Evolutionary conservation across 1,284 basidiomycete species (phyloP).

Genomic region (Fomitopsis palustris): DNA sequence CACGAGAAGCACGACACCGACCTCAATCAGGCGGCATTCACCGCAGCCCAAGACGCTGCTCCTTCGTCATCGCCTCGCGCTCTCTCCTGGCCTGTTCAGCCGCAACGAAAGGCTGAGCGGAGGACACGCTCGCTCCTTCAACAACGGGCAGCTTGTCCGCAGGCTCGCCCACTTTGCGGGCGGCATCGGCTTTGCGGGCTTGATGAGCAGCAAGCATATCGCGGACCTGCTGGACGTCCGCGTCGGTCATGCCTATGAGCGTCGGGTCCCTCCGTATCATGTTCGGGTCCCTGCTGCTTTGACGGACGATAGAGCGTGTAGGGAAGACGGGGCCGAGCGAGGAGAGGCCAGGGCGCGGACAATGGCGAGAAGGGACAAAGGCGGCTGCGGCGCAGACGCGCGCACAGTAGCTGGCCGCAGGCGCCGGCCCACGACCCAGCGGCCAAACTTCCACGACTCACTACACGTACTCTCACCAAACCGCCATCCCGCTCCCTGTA

Average conservation of each 20-base stretch:
- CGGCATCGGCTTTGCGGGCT: conserved; percentile 45
- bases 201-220: conserved; percentile 40
- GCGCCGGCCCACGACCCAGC: background rate
- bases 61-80: conserved; percentile 32
- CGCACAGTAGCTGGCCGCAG: background rate
- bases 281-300: background rate
- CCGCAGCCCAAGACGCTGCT: conserved; percentile 34
- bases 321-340: background rate
- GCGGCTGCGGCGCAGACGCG: conserved; percentile 5
- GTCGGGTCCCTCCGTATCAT: conserved; percentile 80
- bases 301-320: background rate
- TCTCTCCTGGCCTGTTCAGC: conserved; percentile 34
- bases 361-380: conserved; percentile 10
- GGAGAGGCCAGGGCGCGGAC: background rate
- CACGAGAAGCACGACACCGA: background rate
- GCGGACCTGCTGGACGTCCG: conserved; percentile 72
- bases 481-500: conserved; percentile 6
- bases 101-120: conserved; percentile 24
- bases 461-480: conserved; percentile 10
- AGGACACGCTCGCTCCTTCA: conserved; percentile 6
- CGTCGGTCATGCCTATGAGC: conserved; percentile 66
- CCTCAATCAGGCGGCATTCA: conserved; percentile 1
- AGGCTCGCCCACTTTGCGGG: conserved; percentile 1
- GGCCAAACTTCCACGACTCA: conserved; percentile 1
- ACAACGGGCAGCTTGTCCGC: background rate